Base-by-base conservation (phyloP, 2,329 filamentous ascomycete genomes). In the Talaromyces sp. region DNA sequence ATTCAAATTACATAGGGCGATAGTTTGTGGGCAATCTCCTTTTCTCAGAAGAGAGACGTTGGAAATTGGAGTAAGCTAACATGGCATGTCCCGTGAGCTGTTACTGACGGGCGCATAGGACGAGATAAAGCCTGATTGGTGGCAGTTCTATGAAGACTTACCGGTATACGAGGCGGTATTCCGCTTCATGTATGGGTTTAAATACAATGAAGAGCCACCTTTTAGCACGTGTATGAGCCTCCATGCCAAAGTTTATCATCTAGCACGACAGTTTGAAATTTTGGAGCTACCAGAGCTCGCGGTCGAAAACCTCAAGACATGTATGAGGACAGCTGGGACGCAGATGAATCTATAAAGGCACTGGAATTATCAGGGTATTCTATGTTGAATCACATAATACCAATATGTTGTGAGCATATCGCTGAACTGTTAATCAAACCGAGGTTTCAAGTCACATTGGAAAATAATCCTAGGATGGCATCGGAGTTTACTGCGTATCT, bases 321-420 rank as follows among this genome's bases (percentile, higher is more conserved):
- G 1, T 22, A 5, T 24, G 4, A 24, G 24, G 19, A 4, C 19
- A 47, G 45, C 19, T 47, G 45, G 45, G 11, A 47, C 3, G 19
- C 19, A 2, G 19, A 47, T 14, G 19, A 47, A 14, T 47, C 24
- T 13, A 1, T 24, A 8, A 13, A 13, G 10, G 10, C 14, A 24
- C 5, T 47, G n/a, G 10, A 4, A 11, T 14, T 1, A 3, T 10
- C 2, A 2, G 1, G 3, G 10, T 1, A 1, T 22, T 2, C 0
- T 2, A 6, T 13, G 1, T 10, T 0, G 1, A 5, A 14, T 11
- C 11, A 24, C 13, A 24, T 3, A 19, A 24, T 47, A 24, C 10
- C 22, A 24, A 10, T 13, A 13, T 47, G 19, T 5, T 11, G 19
- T 24, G 45, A 47, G 19, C 45, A 47, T 24, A 24, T 47, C 11